Percentiles rank a stretch among this genome's conserved stretches.
Evolutionary conservation across 768 basidiomycete genomes (phyloP).

Genomic region (Mycena venus): DNA sequence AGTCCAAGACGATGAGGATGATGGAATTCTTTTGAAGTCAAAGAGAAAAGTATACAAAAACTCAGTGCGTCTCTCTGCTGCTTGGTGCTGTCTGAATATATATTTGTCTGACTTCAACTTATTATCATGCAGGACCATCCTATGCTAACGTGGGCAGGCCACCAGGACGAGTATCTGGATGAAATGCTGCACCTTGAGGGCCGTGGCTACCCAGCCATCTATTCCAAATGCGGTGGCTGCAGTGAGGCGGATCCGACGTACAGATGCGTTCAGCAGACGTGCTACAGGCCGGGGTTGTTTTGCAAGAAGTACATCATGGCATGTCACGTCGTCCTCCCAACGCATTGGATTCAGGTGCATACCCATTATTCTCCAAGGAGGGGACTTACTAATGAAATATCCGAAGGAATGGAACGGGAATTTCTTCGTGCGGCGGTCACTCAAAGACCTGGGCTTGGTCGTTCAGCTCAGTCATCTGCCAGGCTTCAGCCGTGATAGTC

Average conservation of each 20-base stretch:
- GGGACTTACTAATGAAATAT: neutral
- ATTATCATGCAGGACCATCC: neutral
- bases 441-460: neutral
- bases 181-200: neutral
- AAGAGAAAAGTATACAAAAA: neutral
- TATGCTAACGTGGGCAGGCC: neutral
- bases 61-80: neutral
- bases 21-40: neutral
- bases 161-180: neutral
- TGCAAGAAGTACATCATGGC: neutral
- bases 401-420: neutral
- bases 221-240: neutral
- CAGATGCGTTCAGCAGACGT: neutral
- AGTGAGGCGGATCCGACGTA: neutral
- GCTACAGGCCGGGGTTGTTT: neutral
- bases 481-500: neutral
- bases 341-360: neutral
- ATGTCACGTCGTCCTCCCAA: neutral
- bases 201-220: neutral
- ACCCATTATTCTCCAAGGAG: neutral
- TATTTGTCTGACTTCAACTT: too few relatives aligned
- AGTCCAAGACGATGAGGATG: neutral
- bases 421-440: neutral
- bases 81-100: neutral
- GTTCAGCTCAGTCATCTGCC: neutral